phyloP scores from a whole-genome alignment of 1,139 yeast genomes.

The Hyphopichia pseudoburtonii region DNA sequence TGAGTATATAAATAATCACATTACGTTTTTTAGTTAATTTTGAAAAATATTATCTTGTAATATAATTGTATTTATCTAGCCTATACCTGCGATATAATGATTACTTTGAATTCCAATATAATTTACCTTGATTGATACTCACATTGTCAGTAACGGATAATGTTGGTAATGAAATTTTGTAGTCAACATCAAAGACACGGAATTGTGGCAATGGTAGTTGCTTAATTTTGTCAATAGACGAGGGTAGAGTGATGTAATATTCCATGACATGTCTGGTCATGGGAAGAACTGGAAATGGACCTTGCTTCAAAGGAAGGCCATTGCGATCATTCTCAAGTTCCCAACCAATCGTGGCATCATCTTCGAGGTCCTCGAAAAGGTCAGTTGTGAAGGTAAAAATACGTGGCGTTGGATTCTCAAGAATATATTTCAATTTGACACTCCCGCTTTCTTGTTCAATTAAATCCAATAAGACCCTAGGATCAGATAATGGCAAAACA shows the following conservation, averaged over 20 bases:
- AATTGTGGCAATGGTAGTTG: slow-evolving; percentile 45
- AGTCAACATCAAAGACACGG: slow-evolving; percentile 63
- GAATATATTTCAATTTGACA: slow-evolving; percentile 43
- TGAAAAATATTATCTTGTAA: too few relatives aligned
- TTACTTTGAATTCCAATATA: slow-evolving; percentile 15
- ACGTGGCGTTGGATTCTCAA: slow-evolving; percentile 76
- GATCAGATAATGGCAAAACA: slow-evolving; percentile 64
- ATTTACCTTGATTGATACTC: slow-evolving; percentile 14
- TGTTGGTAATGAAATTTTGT: slow-evolving; percentile 62
- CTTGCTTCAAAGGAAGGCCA: slow-evolving; percentile 25
- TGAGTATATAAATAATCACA: neutral
- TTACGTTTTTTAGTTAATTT: too few relatives aligned
- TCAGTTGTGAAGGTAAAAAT: slow-evolving; percentile 62
- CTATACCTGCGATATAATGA: neutral
- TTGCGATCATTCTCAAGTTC: slow-evolving; percentile 26
- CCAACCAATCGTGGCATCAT: slow-evolving; percentile 27
- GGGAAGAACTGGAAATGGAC: slow-evolving; percentile 58
- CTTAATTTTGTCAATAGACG: neutral
- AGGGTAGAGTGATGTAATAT: slow-evolving; percentile 25
- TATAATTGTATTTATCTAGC: neutral
- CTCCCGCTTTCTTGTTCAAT: slow-evolving; percentile 17
- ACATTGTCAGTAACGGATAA: slow-evolving; percentile 42
- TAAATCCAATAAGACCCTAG: slow-evolving; percentile 55
- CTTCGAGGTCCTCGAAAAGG: slow-evolving; percentile 20
- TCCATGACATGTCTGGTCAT: slow-evolving; percentile 50